Base-by-base conservation (phyloP, 1,284 basidiomycete species). In the Ganoderma meredithae region DNA sequence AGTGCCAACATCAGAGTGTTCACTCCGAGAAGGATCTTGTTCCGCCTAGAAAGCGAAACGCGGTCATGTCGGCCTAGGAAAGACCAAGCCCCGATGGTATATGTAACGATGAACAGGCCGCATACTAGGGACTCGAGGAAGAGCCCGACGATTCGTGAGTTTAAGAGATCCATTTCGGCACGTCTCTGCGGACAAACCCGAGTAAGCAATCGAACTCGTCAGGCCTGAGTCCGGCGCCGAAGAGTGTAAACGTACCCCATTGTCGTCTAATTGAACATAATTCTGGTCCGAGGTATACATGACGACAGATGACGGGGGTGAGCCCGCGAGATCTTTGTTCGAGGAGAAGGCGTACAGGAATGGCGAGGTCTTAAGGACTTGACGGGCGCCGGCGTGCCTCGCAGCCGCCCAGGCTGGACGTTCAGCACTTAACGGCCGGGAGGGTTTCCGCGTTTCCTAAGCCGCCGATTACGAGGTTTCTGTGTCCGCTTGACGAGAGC, bases 1-100 rank as follows among this genome's bases (percentile, higher is more conserved):
- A 64, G 15, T 7, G 44, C 41, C 43, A 62, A 59, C 67, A 68
- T 68, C 0, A 68, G 22, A 41, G 63, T 65, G 40, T 55, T 65
- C 13, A 55, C 55, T 7, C 36, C 39, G 36, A 68, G 36, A 4
- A 70, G 40, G 0, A 53, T 10, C 59, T 53, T 39, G 15, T 70
- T 64, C 13, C 65, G 52, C 25, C n/a, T 36, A 0, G 60, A 56
- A 7, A 66, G 44, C 8, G 25, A 13, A 1, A 33, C 36, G 6
- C 44, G 55, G 7, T 41, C 43, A 19, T 55, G 56, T 9, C 62
- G 3, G 1, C 56, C 41, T 10, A 71, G 44, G 1, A 71, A 62
- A 2, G 59, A 31, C 66, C 64, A 68, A 0, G 62, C n/a, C 1
- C 62, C 66, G 19, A 66, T 55, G 13, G 40, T n/a, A 39, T 68